Evolutionary conservation across 2,329 filamentous ascomycete genomes (phyloP), one percentile per base, ranked within the genome.

Genomic region (Colletotrichum echinochloae): DNA sequence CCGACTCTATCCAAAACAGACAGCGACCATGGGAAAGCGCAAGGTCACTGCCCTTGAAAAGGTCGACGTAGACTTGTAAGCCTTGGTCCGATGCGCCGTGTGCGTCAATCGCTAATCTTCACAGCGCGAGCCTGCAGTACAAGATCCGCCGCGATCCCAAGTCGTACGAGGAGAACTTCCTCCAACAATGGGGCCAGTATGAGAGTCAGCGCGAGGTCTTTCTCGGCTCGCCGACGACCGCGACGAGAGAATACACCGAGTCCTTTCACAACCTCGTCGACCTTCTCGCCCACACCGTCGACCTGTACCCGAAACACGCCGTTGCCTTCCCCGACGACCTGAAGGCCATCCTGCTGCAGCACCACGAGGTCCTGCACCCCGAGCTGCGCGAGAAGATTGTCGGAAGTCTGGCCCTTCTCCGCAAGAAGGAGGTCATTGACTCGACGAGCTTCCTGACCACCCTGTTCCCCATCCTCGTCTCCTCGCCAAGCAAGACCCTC

Each of bases 351-450:
- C 83, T 99, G 56, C 89, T 89, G 57, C 86, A 91, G 74, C 94
- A 98, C 78, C 95, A 98, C 85, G 89, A 91, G 55, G 87, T 91
- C 3, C 86, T 99, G 39, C 92, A 97, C 76, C 86, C 90, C 5
- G 95, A 98, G 73, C 81, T 99, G 75, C 88, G 96, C 46, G 96
- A 98, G 81, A 98, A 98, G 87, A 89, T 98, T 67, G 95, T 98
- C 1, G 93, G 94, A 59, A 97, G 94, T 79, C 83, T 99, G 76
- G 93, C 97, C 35, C 85, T 99, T 60, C 83, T 99, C 73, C 88
- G 93, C 69, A 94, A 95, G 79, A 99, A 99, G 81, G 94, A 98
- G 5, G 88, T 98, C 54, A 91, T 99, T 73, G 92, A 97, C 79
- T 97, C 95, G 30, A 87, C 90, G 54, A 90, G 87, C 74, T 88